Conservation (phyloP, 805 yeast species). For the Starmerella vaccinii region DNA sequence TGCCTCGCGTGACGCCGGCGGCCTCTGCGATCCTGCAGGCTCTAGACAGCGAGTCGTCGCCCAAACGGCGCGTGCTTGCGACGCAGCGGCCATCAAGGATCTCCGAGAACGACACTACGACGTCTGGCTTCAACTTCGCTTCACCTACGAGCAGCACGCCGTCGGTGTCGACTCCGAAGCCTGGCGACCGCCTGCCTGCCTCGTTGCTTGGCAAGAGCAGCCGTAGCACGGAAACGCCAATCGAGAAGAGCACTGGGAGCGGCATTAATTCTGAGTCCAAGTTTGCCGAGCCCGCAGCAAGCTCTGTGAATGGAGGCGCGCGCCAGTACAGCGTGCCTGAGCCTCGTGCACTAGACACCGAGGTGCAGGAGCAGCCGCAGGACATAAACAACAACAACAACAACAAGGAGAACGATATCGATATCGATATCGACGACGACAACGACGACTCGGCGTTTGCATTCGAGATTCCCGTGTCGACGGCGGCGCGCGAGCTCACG, state of each 20-base stretch:
- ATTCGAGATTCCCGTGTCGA: conserved; percentile 11
- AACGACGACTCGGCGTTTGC: neutral
- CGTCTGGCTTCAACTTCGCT: neutral
- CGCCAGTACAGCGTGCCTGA: too few relatives aligned
- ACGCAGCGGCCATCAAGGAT: neutral
- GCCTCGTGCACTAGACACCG: too few relatives aligned
- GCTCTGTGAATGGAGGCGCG: too few relatives aligned
- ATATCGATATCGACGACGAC: neutral
- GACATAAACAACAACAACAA: neutral
- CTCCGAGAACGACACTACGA: neutral
- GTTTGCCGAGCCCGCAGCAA: too few relatives aligned
- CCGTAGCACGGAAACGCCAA: too few relatives aligned
- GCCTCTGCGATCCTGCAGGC: conserved; percentile 6
- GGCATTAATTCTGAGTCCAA: too few relatives aligned
- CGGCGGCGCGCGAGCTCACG: conserved; percentile 12
- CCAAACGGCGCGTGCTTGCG: neutral
- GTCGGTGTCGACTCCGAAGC: neutral
- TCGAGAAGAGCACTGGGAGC: too few relatives aligned
- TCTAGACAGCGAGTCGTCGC: conserved; percentile 3
- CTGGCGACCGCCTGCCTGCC: neutral
- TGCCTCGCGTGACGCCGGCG: conserved; percentile 7
- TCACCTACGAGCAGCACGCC: neutral
- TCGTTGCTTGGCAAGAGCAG: neutral
- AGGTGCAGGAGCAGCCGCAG: too few relatives aligned
- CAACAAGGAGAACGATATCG: neutral